These are phyloP conservation scores for Ostreobium quekettii DNA, from an alignment of 139 green algal species.

Conservation along the genomic window DNA sequence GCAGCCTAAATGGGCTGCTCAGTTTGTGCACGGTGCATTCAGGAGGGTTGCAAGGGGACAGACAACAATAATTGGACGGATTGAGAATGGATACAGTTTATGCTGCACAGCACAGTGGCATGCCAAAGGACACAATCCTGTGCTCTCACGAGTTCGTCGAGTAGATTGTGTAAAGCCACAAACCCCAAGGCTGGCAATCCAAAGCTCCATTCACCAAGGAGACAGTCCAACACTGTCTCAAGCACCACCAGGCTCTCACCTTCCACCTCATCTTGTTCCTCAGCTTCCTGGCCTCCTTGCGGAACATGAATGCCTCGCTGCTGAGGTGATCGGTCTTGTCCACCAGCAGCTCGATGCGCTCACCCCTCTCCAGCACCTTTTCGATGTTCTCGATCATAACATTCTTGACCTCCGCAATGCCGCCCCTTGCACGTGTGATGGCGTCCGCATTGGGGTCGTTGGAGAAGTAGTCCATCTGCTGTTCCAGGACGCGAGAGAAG, in stretches of 20 bases:
- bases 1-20: too few species aligned
- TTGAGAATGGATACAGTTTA: too few species aligned
- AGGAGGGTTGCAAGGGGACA: too few species aligned
- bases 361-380: constrained; percentile 45
- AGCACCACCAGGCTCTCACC: constrained; percentile 22
- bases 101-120: too few species aligned
- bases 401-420: constrained; percentile 53
- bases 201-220: too few species aligned
- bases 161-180: too few species aligned
- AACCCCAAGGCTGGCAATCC: too few species aligned
- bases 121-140: too few species aligned
- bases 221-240: too few species aligned
- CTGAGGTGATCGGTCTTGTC: constrained; percentile 34
- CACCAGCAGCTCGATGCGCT: constrained; percentile 46
- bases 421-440: constrained; percentile 66
- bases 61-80: too few species aligned
- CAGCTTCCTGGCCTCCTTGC: constrained; percentile 52
- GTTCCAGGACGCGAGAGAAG: constrained; percentile 61
- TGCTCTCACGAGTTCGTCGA: too few species aligned
- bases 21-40: too few species aligned
- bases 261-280: constrained; percentile 65
- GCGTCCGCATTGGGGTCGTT: constrained; percentile 64
- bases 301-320: constrained; percentile 70
- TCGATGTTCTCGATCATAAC: constrained; percentile 76
- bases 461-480: constrained; percentile 70